Evolutionary conservation across 192 early-diverging fungal species (phyloP), one percentile per base, ranked within the genome.

Genomic region (Obelidium mucronatum): DNA sequence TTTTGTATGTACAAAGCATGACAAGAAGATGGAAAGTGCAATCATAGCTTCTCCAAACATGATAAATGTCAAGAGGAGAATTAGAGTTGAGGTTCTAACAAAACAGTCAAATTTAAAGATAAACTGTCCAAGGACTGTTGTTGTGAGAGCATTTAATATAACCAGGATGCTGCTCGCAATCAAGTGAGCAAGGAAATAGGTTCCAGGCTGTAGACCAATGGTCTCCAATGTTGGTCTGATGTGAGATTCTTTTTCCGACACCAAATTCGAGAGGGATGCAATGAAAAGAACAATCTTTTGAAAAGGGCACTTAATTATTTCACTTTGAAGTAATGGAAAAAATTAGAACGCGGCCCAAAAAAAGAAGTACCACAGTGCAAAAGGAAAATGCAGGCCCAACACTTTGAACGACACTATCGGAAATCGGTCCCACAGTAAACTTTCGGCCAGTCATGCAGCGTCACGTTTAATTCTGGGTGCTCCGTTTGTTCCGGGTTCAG

Each of bases 1-100:
- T 54, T 84, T 73, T n/a, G 74, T 74, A 40, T 77, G 74, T 63
- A 91, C 80, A 73, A 91, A 85, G 28, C 87, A 84, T 3, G 90
- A 87, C 35, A 92, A 78, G 59, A 91, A 70, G 48, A 83, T 77
- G 6, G 85, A 91, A 40, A 93, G 78, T 2, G 82, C 70, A 22
- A 90, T 78, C 90, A 92, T 91, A 11, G 88, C 79, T 22, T 84
- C 33, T 51, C 89, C 88, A 80, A 88, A 93, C 31, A 89, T 69
- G 66, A 86, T 84, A 63, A 93, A 90, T 1, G 58, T 76, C 0
- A 82, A 73, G 48, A 92, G 68, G 37, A 86, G 67, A 40, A 73
- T 85, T 2, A 48, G 17, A 61, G 82, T 86, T 67, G 86, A 86
- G 39, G 76, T 60, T 55, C 88, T 74, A 35, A 30, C 79, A 67